These are phyloP conservation scores for Dendrobium catenatum DNA, from an alignment of 106 monocot species.

Conservation along the genomic window DNA sequence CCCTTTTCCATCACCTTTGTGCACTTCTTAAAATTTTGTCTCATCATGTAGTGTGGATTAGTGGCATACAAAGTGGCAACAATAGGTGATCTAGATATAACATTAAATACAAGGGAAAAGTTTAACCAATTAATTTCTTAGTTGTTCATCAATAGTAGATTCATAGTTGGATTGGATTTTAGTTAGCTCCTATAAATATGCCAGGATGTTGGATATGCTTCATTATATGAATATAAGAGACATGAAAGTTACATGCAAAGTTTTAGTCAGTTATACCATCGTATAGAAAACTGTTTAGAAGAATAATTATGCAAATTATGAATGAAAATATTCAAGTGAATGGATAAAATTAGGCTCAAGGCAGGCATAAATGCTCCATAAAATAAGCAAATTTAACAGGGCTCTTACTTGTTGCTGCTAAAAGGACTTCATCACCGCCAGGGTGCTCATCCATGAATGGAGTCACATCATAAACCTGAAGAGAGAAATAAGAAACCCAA, in stretches of 20 bases:
- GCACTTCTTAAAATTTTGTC: too few relatives aligned
- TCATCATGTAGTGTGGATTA: too few relatives aligned
- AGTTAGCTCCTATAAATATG: not conserved
- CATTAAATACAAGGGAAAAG: too few relatives aligned
- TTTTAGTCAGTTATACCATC: not conserved
- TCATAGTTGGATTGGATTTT: not conserved
- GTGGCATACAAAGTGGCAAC: too few relatives aligned
- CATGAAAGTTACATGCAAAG: not conserved
- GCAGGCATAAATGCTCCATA: not conserved
- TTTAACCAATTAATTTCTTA: too few relatives aligned
- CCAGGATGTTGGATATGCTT: not conserved
- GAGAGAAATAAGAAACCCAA: not conserved
- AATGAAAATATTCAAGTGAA: not conserved
- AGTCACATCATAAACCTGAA: slow-evolving; percentile 36
- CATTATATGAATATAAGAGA: not conserved
- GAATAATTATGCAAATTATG: not conserved
- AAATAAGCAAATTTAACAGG: not conserved
- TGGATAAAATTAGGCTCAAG: not conserved
- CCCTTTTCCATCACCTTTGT: too few relatives aligned
- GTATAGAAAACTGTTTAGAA: not conserved
- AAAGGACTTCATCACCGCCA: slow-evolving; percentile 31
- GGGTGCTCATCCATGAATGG: slow-evolving; percentile 32
- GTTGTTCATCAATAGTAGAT: not conserved
- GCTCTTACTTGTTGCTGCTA: slow-evolving; percentile 29
- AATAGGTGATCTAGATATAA: too few relatives aligned